Evolutionary conservation across 179 eudicot species (phyloP).

Genomic region (Heliamphora pulchella): DNA sequence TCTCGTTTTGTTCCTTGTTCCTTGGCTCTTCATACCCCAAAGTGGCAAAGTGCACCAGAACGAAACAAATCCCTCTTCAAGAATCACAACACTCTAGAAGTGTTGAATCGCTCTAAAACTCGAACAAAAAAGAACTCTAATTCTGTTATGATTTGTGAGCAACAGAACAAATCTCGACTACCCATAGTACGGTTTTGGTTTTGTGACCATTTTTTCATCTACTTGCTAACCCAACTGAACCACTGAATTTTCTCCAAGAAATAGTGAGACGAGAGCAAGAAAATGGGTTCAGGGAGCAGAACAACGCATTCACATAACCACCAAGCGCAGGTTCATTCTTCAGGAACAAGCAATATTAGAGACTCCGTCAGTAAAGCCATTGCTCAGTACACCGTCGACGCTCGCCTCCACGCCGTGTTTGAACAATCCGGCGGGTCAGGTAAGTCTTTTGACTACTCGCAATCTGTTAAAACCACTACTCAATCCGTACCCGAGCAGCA

Average conservation of each 20-base stretch:
- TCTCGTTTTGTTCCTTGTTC: not conserved
- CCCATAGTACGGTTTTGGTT: not conserved
- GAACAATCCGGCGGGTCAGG: constrained; percentile 82
- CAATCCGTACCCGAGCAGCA: constrained; percentile 60
- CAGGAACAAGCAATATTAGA: constrained; percentile 24
- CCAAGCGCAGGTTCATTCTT: constrained; percentile 18
- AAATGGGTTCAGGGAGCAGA: constrained; percentile 24
- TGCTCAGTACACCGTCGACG: constrained; percentile 77
- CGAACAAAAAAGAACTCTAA: no score
- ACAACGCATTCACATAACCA: constrained; percentile 1
- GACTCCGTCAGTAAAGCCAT: constrained; percentile 62
- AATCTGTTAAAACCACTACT: constrained; percentile 44
- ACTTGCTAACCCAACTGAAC: not conserved
- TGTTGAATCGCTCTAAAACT: no score
- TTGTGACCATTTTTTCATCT: not conserved
- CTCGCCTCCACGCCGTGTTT: constrained; percentile 76
- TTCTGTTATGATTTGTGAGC: no score
- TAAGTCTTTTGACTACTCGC: constrained; percentile 76
- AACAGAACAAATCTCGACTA: not conserved
- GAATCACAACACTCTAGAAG: not conserved
- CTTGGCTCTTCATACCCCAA: not conserved
- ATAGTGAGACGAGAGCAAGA: not conserved
- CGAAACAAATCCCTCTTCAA: not conserved
- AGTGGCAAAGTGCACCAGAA: not conserved
- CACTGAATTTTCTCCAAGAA: not conserved